phyloP scores from a whole-genome alignment of 768 basidiomycete species.

The Leucocoprinus sp. region DNA sequence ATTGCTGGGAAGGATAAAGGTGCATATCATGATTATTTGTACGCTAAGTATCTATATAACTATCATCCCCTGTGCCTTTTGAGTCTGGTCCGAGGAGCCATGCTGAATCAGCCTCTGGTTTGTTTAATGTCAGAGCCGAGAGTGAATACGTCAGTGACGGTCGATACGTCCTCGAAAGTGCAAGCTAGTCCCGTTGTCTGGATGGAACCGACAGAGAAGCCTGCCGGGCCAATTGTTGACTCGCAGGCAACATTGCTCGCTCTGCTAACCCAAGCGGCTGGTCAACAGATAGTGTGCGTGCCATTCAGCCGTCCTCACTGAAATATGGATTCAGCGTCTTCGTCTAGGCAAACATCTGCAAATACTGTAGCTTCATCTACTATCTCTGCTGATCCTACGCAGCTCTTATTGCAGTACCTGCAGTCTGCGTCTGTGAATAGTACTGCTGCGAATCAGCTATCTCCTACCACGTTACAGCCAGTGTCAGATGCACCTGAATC shows the following conservation, averaged over 20 bases:
- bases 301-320: neutral
- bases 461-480: conserved; percentile 2
- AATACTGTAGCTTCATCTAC: conserved; percentile 32
- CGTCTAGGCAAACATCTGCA: conserved; percentile 52
- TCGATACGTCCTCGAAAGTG: conserved; percentile 31
- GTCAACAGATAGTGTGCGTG: conserved; percentile 22
- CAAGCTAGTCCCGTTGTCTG: conserved; percentile 20
- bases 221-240: conserved; percentile 19
- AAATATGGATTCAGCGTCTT: neutral
- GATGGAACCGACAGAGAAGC: conserved; percentile 7
- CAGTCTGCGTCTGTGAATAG: conserved; percentile 8
- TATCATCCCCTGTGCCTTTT: conserved; percentile 30
- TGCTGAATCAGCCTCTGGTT: conserved; percentile 61
- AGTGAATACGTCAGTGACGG: conserved; percentile 27
- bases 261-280: conserved; percentile 60
- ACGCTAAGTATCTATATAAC: conserved; percentile 84
- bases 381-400: conserved; percentile 39
- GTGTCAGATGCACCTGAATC: conserved; percentile 8
- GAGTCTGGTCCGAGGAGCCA: conserved; percentile 44
- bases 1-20: conserved; percentile 73
- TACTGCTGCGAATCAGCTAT: conserved; percentile 1
- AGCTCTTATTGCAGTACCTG: conserved; percentile 71
- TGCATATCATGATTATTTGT: conserved; percentile 71
- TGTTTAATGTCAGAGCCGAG: conserved; percentile 56
- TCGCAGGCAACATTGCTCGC: conserved; percentile 64